Base-by-base conservation (phyloP, 352 stramenopile species). In the Globisporangium nodosum region DNA sequence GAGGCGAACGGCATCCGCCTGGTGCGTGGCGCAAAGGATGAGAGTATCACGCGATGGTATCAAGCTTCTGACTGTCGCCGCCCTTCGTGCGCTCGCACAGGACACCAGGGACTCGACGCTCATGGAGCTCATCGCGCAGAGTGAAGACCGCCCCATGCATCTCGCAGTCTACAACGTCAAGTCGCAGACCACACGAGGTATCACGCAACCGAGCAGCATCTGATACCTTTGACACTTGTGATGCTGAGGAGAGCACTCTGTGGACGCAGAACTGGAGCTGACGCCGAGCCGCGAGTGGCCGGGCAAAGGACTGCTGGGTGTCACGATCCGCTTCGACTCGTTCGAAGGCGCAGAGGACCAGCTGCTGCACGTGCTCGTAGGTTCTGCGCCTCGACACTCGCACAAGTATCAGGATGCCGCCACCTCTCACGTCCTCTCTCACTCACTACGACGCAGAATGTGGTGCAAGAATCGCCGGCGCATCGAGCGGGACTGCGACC, bases 301-400 rank as follows among this genome's bases (percentile, higher is more conserved):
- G 21, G 96, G 96, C 40, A 96, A 97, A 56, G 96, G 96, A 8
- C 76, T 99, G 15, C 71, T 99, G 5, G 97, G 96, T 30, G 94
- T 99, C 15, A 99, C 97, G 16, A 99, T 99, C 61, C 92, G 95
- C 47, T 97, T 99, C 54, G 97, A 99, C 73, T 96, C 96, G 63
- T 98, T 98, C 71, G 81, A 97, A 59, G 83, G 94, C 24, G 94
- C 95, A 0, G 96, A 99, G 42, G 95, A 99, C 60, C 81, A 98
- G 40, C 70, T 99, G 48, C 83, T 98, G 37, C 90, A 98, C 40
- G 92, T 99, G 40, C 74, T 99, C 30, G 83, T 90, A 68, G 30
- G 70, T 70, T 9, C 12, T n/a, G 39, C 2, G 3, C 5, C 12
- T 18, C 21, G 27, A 27, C 24, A 27, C 16, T 33, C 33, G 33